Conservation (phyloP, 1,139 yeast genomes). For the Candida tetrigidarum region DNA sequence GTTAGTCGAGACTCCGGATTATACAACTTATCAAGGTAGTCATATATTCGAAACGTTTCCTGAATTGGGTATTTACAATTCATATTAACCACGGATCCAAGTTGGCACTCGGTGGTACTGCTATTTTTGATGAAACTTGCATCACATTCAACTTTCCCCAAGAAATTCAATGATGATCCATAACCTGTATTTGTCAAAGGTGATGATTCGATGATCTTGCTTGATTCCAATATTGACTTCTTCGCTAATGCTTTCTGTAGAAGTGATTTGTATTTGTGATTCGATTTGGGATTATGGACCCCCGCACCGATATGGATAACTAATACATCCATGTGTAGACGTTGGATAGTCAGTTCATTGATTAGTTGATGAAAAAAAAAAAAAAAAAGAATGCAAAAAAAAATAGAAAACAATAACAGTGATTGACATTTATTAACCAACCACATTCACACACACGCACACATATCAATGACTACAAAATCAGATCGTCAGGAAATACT, state of each 20-base stretch:
- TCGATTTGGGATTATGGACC: conserved; percentile 26
- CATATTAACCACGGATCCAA: conserved; percentile 31
- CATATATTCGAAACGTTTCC: conserved; percentile 25
- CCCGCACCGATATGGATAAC: conserved; percentile 50
- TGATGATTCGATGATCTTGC: conserved; percentile 45
- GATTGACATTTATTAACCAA: neutral
- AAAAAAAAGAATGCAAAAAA: conserved; percentile 2
- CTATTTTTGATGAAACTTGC: conserved; percentile 34
- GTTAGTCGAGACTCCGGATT: conserved; percentile 25
- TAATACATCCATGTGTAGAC: conserved; percentile 9
- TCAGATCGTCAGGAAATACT: conserved; percentile 34
- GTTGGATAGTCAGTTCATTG: too few relatives aligned
- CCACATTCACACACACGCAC: too few relatives aligned
- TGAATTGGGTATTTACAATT: conserved; percentile 25
- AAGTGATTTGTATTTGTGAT: conserved; percentile 25
- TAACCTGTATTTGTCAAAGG: conserved; percentile 58
- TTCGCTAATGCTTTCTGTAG: conserved; percentile 25
- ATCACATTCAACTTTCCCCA: conserved; percentile 59
- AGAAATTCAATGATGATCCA: conserved; percentile 54
- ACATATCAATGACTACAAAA: conserved; percentile 20
- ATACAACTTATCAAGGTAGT: conserved; percentile 19
- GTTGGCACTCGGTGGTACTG: conserved; percentile 1
- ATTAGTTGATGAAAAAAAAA: too few relatives aligned
- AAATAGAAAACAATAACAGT: neutral
- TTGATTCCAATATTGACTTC: conserved; percentile 19